Evolutionary conservation across 73 alveolate species (phyloP).

Genomic region (Breviolum minutum): DNA sequence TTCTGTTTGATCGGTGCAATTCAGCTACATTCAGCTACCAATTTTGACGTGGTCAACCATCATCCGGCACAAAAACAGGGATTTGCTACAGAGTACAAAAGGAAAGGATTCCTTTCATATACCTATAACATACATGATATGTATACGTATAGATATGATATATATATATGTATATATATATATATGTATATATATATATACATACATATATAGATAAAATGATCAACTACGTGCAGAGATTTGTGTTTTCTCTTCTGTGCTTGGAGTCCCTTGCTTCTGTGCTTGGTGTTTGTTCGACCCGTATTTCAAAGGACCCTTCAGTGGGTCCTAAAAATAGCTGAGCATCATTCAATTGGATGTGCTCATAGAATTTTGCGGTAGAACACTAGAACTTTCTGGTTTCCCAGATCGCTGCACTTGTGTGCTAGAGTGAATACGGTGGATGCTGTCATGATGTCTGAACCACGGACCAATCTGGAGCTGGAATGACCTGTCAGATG

Average conservation of each 20-base stretch:
- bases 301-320: conserved; percentile 9
- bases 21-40: too few relatives aligned
- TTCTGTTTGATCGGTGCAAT: background rate
- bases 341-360: background rate
- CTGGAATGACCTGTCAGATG: background rate
- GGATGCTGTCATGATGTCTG: background rate
- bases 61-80: background rate
- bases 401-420: background rate
- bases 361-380: background rate
- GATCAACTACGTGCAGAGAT: background rate
- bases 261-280: background rate
- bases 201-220: background rate
- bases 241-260: too few relatives aligned
- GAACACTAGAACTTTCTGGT: background rate
- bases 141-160: too few relatives aligned
- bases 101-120: too few relatives aligned
- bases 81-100: background rate
- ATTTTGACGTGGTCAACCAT: background rate
- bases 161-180: too few relatives aligned
- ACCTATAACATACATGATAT: too few relatives aligned
- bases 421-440: background rate
- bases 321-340: background rate
- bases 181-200: too few relatives aligned
- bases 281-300: background rate
- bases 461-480: background rate